Conservation (phyloP, 352 stramenopile genomes). For the Aphanomyces astaci region DNA sequence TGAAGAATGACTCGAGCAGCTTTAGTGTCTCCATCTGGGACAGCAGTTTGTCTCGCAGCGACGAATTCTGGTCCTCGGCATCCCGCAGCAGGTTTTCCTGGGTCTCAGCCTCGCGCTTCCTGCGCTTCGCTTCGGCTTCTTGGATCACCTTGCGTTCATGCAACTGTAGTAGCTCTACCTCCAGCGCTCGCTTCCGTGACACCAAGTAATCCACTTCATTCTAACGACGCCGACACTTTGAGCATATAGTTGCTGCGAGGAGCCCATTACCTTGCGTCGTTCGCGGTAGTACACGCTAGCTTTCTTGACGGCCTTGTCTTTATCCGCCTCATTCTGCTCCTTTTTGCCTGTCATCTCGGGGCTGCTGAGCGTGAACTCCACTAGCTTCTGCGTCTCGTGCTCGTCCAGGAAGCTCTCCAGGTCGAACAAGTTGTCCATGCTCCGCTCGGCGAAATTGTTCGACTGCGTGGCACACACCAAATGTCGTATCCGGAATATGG, state of each 20-base stretch:
- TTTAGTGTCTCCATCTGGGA: conserved; percentile 14
- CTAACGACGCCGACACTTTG: too few relatives aligned
- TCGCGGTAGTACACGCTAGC: conserved; percentile 8
- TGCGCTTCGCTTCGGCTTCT: conserved; percentile 2
- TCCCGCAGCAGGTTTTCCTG: neutral
- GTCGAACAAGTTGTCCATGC: conserved; percentile 1
- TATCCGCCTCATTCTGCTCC: neutral
- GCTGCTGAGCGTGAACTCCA: conserved; percentile 6
- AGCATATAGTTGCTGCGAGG: too few relatives aligned
- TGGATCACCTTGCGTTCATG: neutral
- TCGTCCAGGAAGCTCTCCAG: conserved; percentile 5
- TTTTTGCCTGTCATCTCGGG: neutral
- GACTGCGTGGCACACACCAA: neutral
- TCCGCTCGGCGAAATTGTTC: neutral
- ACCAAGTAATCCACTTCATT: conserved; percentile 12
- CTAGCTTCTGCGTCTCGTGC: conserved; percentile 6
- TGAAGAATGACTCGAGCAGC: conserved; percentile 12
- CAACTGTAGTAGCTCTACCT: neutral
- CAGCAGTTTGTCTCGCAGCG: neutral
- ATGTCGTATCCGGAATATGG: neutral
- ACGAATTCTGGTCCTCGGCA: conserved; percentile 1
- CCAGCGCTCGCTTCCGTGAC: neutral
- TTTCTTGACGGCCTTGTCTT: conserved; percentile 1
- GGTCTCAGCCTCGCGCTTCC: neutral
- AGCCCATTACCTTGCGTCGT: conserved; percentile 1